phyloP scores from a whole-genome alignment of 1,284 basidiomycete species.

The Bjerkandera adusta region DNA sequence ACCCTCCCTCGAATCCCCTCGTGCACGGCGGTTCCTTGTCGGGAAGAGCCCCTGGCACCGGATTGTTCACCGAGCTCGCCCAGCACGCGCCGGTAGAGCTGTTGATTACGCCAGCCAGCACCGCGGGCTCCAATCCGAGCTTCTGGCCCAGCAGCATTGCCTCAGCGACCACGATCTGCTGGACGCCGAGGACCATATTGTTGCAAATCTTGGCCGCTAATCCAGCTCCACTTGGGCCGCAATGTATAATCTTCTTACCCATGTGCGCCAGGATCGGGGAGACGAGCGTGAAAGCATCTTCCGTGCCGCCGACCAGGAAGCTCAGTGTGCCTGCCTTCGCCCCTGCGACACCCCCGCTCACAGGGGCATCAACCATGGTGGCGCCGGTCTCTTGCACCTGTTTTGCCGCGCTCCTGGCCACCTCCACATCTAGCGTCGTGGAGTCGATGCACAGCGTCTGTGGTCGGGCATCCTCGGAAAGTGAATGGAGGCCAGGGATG shows the following conservation, averaged over 20 bases:
- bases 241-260: slow-evolving; percentile 82
- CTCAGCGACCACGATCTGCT: slow-evolving; percentile 79
- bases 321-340: slow-evolving; percentile 85
- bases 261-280: slow-evolving; percentile 66
- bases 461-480: slow-evolving; percentile 39
- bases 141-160: slow-evolving; percentile 83
- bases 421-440: slow-evolving; percentile 80
- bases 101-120: slow-evolving; percentile 81
- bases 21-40: slow-evolving; percentile 80
- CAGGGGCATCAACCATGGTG: slow-evolving; percentile 86
- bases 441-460: slow-evolving; percentile 81
- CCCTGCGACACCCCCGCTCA: slow-evolving; percentile 86
- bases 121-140: slow-evolving; percentile 70
- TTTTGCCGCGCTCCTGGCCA: slow-evolving; percentile 63
- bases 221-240: slow-evolving; percentile 84
- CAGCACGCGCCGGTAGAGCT: slow-evolving; percentile 84
- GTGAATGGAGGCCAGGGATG: slow-evolving; percentile 49
- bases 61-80: slow-evolving; percentile 86
- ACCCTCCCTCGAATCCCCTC: slow-evolving; percentile 80
- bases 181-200: slow-evolving; percentile 76
- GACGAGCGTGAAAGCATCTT: slow-evolving; percentile 57
- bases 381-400: slow-evolving; percentile 59
- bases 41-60: slow-evolving; percentile 73
- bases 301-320: slow-evolving; percentile 85
- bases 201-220: slow-evolving; percentile 88